Conservation (phyloP, 352 stramenopile species). For the Globisporangium middletonii region DNA sequence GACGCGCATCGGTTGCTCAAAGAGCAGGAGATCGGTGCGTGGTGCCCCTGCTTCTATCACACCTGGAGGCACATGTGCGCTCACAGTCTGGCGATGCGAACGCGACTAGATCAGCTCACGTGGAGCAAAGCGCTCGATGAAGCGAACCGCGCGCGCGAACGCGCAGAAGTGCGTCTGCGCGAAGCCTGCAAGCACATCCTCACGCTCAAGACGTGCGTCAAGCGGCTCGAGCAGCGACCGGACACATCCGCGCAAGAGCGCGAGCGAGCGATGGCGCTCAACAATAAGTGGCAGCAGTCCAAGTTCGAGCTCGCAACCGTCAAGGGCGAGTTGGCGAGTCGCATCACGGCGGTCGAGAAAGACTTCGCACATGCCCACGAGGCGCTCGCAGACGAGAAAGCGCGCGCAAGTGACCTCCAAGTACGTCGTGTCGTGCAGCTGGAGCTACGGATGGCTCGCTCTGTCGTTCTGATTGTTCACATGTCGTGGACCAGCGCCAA, state of each 20-base stretch:
- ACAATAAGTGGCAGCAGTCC: slow-evolving; percentile 20
- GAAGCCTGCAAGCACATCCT: slow-evolving; percentile 42
- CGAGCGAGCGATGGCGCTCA: slow-evolving; percentile 10
- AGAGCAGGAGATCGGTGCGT: slow-evolving; percentile 18
- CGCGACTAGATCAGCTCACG: slow-evolving; percentile 6
- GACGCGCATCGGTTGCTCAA: slow-evolving; percentile 22
- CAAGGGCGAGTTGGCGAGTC: slow-evolving; percentile 19
- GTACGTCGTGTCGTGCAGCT: slow-evolving; percentile 1
- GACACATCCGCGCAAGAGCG: slow-evolving; percentile 11
- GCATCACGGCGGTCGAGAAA: slow-evolving; percentile 19
- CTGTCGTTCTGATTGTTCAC: background rate
- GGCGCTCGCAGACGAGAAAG: slow-evolving; percentile 12
- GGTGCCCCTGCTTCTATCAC: background rate
- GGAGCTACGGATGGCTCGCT: background rate
- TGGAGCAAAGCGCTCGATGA: slow-evolving; percentile 12
- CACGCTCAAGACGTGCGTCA: slow-evolving; percentile 27
- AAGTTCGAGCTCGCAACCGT: slow-evolving; percentile 21
- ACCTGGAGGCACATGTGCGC: background rate
- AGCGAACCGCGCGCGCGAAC: slow-evolving; percentile 7
- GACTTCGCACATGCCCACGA: slow-evolving; percentile 18
- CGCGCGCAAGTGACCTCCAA: slow-evolving; percentile 14
- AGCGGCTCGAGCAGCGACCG: slow-evolving; percentile 19
- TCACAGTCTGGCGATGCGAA: background rate
- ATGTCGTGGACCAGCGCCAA: slow-evolving; percentile 5
- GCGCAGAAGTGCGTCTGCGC: slow-evolving; percentile 17